Evolutionary conservation across 495 filamentous ascomycete genomes (phyloP).

Genomic region (Penicillium pancosmium): DNA sequence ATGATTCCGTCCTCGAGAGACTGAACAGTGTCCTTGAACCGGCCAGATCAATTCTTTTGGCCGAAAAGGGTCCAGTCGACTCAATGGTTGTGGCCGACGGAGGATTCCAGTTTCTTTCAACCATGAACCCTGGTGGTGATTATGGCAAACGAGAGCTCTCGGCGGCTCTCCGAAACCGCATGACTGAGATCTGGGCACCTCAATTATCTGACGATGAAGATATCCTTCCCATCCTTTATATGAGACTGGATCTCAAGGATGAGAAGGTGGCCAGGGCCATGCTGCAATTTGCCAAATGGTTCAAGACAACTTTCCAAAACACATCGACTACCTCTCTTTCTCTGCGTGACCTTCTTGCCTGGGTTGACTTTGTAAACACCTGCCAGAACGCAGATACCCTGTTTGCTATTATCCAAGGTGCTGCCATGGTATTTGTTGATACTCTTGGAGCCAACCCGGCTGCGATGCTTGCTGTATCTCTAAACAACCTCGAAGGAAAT

Average conservation of each 20-base stretch:
- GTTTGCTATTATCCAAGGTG: slow-evolving; percentile 77
- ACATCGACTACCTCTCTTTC: slow-evolving; percentile 75
- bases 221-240: slow-evolving; percentile 79
- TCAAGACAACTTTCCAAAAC: slow-evolving; percentile 74
- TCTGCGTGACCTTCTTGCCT: slow-evolving; percentile 85
- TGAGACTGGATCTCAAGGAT: slow-evolving; percentile 66
- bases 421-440: slow-evolving; percentile 94
- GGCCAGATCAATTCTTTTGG: slow-evolving; percentile 79
- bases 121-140: slow-evolving; percentile 99
- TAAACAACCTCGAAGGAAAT: slow-evolving; percentile 60
- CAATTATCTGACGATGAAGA: slow-evolving; percentile 77
- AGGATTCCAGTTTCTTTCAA: slow-evolving; percentile 94
- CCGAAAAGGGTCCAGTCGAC: slow-evolving; percentile 86
- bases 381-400: slow-evolving; percentile 49
- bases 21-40: slow-evolving; percentile 98
- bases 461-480: slow-evolving; percentile 69
- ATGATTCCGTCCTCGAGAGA: slow-evolving; percentile 95
- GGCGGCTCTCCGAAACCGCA: slow-evolving; percentile 90
- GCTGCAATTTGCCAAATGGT: slow-evolving; percentile 91
- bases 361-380: slow-evolving; percentile 90
- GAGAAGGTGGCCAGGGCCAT: slow-evolving; percentile 55
- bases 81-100: slow-evolving; percentile 74
- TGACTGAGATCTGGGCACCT: slow-evolving; percentile 99
- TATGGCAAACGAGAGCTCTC: slow-evolving; percentile 98
- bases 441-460: slow-evolving; percentile 93